Percentiles rank a stretch among this genome's conserved stretches.
Conservation (phyloP, 2,329 filamentous ascomycete species). For the Arthrobotrys conoides region DNA sequence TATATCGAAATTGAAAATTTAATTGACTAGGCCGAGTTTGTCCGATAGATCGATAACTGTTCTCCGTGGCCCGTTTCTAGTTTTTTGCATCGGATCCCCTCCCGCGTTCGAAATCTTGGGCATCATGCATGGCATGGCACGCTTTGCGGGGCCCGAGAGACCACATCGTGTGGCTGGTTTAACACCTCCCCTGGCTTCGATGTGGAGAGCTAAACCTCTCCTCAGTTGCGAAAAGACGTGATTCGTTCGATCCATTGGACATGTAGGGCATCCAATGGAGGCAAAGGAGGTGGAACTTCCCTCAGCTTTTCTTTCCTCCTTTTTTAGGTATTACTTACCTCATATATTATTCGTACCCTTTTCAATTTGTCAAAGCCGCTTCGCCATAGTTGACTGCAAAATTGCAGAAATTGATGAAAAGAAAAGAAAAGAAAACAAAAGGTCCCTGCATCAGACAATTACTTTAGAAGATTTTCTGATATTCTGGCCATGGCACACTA, state of each 20-base stretch:
- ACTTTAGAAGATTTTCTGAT: not conserved
- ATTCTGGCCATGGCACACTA: constrained; percentile 1
- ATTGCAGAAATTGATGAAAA: too few species aligned
- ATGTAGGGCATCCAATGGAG: not conserved
- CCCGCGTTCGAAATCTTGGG: constrained; percentile 26
- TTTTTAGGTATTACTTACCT: not conserved
- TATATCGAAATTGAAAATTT: not conserved
- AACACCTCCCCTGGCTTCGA: constrained; percentile 27
- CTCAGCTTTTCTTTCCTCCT: not conserved
- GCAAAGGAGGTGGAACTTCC: constrained; percentile 11
- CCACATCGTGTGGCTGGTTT: constrained; percentile 27
- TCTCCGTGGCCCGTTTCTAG: constrained; percentile 29
- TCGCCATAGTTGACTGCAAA: not conserved
- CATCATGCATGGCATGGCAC: constrained; percentile 16
- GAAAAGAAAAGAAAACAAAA: too few species aligned
- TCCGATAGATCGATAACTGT: not conserved
- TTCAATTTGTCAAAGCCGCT: not conserved
- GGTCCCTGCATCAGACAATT: constrained; percentile 10
- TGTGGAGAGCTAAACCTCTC: constrained; percentile 8
- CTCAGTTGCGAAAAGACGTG: constrained; percentile 21
- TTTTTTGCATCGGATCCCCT: constrained; percentile 11
- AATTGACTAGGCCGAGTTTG: not conserved
- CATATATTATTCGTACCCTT: not conserved
- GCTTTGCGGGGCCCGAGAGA: constrained; percentile 9
- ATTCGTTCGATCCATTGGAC: constrained; percentile 16